Evolutionary conservation across 805 yeast genomes (phyloP).

Genomic region (Yarrowia bubula): DNA sequence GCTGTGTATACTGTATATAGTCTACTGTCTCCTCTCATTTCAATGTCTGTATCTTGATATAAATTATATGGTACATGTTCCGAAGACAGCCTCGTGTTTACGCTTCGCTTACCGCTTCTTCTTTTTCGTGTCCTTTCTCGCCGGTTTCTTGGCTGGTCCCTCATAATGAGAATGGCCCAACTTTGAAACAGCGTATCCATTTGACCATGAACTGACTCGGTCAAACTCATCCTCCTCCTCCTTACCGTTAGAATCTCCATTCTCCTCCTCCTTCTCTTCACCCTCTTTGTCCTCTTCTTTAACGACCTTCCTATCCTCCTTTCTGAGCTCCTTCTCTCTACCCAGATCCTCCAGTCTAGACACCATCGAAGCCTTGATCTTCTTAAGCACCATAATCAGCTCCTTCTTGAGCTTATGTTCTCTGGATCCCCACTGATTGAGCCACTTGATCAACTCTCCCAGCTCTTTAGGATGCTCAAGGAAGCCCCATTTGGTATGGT

Average conservation of each 20-base stretch:
- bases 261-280: neutral
- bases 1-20: neutral
- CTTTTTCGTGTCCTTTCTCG: conserved; percentile 6
- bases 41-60: neutral
- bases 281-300: neutral
- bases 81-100: neutral
- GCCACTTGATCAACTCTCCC: conserved; percentile 57
- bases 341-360: conserved; percentile 45
- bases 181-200: conserved; percentile 31
- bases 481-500: conserved; percentile 63
- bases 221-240: conserved; percentile 47
- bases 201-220: conserved; percentile 34
- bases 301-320: conserved; percentile 33
- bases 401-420: conserved; percentile 69
- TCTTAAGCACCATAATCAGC: conserved; percentile 51
- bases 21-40: neutral
- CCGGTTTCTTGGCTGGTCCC: neutral
- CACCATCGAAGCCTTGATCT: conserved; percentile 53
- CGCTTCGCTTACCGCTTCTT: neutral
- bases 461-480: conserved; percentile 63
- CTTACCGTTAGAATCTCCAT: conserved; percentile 23
- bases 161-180: conserved; percentile 38
- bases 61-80: conserved; percentile 23
- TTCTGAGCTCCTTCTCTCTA: conserved; percentile 39
- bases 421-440: conserved; percentile 71